Percentiles rank a stretch among this genome's conserved stretches.
Evolutionary conservation across 2,329 filamentous ascomycete genomes (phyloP).

Genomic region (Colletotrichum sp.): DNA sequence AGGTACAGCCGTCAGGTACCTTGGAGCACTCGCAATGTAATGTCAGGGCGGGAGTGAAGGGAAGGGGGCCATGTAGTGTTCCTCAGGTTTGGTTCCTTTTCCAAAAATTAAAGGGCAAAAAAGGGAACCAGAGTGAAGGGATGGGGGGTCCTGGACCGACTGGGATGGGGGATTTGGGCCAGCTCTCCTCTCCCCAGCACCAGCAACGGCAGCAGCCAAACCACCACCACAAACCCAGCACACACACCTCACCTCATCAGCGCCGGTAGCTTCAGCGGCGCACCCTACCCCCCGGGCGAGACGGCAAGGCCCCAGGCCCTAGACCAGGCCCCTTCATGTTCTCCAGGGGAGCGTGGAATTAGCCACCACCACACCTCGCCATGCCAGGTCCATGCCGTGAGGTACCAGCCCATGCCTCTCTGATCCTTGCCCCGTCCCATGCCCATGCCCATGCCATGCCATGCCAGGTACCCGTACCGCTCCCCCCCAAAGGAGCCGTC

Average conservation of each 20-base stretch:
- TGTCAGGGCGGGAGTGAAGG: slow-evolving; percentile 19
- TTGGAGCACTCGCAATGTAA: slow-evolving; percentile 8
- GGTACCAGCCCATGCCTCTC: slow-evolving; percentile 5
- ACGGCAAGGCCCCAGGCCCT: slow-evolving; percentile 1
- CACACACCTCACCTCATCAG: background rate
- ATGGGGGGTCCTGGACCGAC: background rate
- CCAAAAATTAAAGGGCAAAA: slow-evolving; percentile 18
- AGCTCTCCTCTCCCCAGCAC: background rate
- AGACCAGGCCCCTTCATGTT: slow-evolving; percentile 10
- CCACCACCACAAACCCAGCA: background rate
- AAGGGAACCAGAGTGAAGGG: slow-evolving; percentile 14
- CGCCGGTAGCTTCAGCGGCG: background rate
- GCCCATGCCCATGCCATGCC: slow-evolving; percentile 9
- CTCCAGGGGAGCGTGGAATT: slow-evolving; percentile 14
- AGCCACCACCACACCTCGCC: background rate
- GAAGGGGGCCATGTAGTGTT: slow-evolving; percentile 19
- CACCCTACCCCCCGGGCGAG: slow-evolving; percentile 9
- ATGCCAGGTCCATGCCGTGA: background rate
- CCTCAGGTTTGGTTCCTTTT: slow-evolving; percentile 22
- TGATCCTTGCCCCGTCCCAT: slow-evolving; percentile 13
- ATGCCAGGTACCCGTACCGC: slow-evolving; percentile 20
- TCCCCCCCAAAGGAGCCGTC: background rate
- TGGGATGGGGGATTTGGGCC: background rate
- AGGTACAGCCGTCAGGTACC: background rate
- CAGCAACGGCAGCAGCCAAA: background rate